phyloP scores from a whole-genome alignment of 176 grass and related monocot species.

The Alloteropsis semialata region DNA sequence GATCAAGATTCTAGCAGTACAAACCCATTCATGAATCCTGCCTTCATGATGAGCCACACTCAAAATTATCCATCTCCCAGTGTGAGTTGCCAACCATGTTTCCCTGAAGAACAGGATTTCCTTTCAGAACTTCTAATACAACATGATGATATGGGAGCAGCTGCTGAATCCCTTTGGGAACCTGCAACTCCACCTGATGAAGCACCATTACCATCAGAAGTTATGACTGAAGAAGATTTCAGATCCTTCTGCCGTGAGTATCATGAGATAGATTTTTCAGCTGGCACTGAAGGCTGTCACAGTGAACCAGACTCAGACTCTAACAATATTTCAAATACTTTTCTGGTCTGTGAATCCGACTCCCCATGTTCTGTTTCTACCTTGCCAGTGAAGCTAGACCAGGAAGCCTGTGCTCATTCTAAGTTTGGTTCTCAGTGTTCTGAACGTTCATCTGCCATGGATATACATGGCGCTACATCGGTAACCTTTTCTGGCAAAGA shows the following conservation, averaged over 20 bases:
- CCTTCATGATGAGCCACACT: slow-evolving; percentile 11
- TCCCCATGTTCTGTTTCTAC: background rate
- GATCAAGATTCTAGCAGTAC: slow-evolving; percentile 46
- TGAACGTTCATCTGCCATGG: slow-evolving; percentile 16
- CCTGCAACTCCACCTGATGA: slow-evolving; percentile 61
- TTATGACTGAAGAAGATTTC: slow-evolving; percentile 56
- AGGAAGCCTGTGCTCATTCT: slow-evolving; percentile 21
- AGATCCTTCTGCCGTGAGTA: slow-evolving; percentile 48
- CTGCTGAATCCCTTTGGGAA: slow-evolving; percentile 67
- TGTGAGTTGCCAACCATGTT: slow-evolving; percentile 20
- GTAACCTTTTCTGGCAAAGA: slow-evolving; percentile 9
- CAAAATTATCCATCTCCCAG: slow-evolving; percentile 24
- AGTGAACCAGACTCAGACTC: slow-evolving; percentile 40
- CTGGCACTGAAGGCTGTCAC: slow-evolving; percentile 16
- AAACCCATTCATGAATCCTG: slow-evolving; percentile 47
- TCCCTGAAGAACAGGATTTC: slow-evolving; percentile 51
- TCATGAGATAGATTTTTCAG: slow-evolving; percentile 40
- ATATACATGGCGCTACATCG: background rate
- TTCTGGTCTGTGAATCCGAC: slow-evolving; percentile 23
- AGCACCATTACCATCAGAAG: slow-evolving; percentile 42
- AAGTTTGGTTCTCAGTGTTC: slow-evolving; percentile 1
- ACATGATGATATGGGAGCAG: slow-evolving; percentile 26
- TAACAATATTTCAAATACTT: slow-evolving; percentile 30
- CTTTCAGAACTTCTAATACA: slow-evolving; percentile 46
- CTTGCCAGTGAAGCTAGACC: slow-evolving; percentile 2